A percentile compares a stretch with the other conserved stretches of the same genome.
These are phyloP conservation scores for Phenoliferia sp. DNA, from an alignment of 1,284 basidiomycete genomes.

Conservation along the genomic window DNA sequence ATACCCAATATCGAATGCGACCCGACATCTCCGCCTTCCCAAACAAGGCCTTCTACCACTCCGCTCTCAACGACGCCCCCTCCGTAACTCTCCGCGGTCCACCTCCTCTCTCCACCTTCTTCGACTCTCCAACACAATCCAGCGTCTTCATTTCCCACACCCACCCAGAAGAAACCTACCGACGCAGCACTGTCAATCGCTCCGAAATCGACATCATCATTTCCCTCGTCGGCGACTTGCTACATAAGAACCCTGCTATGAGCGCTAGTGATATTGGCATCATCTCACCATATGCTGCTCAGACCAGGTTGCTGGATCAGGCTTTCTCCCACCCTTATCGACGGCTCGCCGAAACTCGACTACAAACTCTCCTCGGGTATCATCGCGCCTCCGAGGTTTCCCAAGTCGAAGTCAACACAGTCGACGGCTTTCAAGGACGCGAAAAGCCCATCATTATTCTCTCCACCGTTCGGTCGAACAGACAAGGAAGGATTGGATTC, in stretches of 20 bases:
- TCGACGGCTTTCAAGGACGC: conserved; percentile 88
- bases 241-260: conserved; percentile 63
- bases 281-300: conserved; percentile 79
- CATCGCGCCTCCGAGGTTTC: conserved; percentile 59
- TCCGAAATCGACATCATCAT: conserved; percentile 72
- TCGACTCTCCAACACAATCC: background rate
- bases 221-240: conserved; percentile 69
- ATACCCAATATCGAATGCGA: conserved; percentile 93
- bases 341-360: too few species aligned
- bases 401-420: conserved; percentile 75
- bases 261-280: conserved; percentile 71
- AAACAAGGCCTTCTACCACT: conserved; percentile 72
- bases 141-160: conserved; percentile 68
- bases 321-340: too few species aligned
- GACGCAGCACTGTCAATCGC: conserved; percentile 66
- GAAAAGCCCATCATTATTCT: conserved; percentile 90
- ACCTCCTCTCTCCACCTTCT: background rate
- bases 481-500: conserved; percentile 71
- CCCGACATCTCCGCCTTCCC: conserved; percentile 82
- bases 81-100: conserved; percentile 56
- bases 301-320: conserved; percentile 58
- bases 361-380: conserved; percentile 54
- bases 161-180: conserved; percentile 59
- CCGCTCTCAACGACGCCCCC: conserved; percentile 44
- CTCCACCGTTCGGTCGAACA: conserved; percentile 79